These are phyloP conservation scores for Boletus eberwhitei DNA, from an alignment of 768 basidiomycete species.

Conservation along the genomic window DNA sequence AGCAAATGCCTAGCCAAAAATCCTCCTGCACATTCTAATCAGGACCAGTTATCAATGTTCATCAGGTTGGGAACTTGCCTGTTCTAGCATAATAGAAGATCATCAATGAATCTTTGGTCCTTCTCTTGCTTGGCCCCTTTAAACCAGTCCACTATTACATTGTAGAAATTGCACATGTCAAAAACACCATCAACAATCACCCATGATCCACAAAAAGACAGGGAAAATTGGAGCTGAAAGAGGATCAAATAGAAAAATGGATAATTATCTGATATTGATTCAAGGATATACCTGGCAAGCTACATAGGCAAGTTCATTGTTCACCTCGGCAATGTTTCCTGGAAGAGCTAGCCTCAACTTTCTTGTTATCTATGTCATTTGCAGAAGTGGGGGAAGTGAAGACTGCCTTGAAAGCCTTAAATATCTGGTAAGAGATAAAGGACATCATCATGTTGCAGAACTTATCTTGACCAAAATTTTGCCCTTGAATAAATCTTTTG, in stretches of 20 bases:
- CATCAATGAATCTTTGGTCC: no score
- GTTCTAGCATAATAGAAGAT: no score
- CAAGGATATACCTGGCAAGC: background rate
- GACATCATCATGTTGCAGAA: background rate
- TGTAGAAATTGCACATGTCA: no score
- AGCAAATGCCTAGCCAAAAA: no score
- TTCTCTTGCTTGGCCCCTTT: no score
- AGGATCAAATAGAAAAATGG: background rate
- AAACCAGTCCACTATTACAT: no score
- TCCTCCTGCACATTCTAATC: no score
- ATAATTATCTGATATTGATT: background rate
- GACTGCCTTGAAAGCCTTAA: background rate
- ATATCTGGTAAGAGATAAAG: background rate
- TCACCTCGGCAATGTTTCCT: background rate
- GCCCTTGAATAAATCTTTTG: no score
- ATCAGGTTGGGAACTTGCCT: no score
- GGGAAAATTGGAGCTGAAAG: background rate
- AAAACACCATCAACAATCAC: background rate
- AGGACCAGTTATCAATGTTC: no score
- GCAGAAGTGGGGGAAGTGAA: background rate
- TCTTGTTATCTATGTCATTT: no score
- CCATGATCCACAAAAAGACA: background rate
- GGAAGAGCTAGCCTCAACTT: background rate
- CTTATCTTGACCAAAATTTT: background rate
- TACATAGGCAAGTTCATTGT: background rate